These are phyloP conservation scores for Aspergillus sp. DNA, from an alignment of 2,329 filamentous ascomycete genomes.

Conservation along the genomic window DNA sequence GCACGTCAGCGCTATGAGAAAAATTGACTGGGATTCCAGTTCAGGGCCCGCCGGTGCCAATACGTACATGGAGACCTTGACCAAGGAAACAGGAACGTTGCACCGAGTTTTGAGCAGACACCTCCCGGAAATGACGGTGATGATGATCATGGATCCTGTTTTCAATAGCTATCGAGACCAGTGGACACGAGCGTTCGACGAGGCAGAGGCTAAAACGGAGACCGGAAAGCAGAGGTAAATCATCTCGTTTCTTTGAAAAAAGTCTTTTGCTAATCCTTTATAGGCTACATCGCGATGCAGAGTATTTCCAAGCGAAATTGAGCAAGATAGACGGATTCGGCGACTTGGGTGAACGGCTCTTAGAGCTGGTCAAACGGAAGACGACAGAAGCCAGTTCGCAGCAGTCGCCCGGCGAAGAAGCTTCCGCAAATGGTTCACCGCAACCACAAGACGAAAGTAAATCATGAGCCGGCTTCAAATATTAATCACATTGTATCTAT, in stretches of 20 bases:
- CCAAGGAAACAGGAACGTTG: slow-evolving; percentile 80
- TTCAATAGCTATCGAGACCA: slow-evolving; percentile 80
- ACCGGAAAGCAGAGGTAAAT: slow-evolving; percentile 70
- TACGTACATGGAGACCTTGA: slow-evolving; percentile 80
- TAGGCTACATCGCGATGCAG: slow-evolving; percentile 75
- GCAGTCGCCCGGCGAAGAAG: background rate
- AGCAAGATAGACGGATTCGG: slow-evolving; percentile 77
- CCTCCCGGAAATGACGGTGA: slow-evolving; percentile 72
- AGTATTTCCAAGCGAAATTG: slow-evolving; percentile 69
- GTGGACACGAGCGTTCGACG: slow-evolving; percentile 69
- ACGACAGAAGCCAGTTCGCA: slow-evolving; percentile 22
- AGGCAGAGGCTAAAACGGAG: slow-evolving; percentile 64
- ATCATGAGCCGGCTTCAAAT: background rate
- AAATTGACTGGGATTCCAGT: slow-evolving; percentile 69
- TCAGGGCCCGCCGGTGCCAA: slow-evolving; percentile 53
- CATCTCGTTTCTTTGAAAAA: too few relatives aligned
- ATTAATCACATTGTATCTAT: slow-evolving; percentile 10
- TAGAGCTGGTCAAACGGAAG: slow-evolving; percentile 49
- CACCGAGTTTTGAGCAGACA: slow-evolving; percentile 82
- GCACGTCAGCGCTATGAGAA: slow-evolving; percentile 73
- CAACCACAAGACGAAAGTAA: slow-evolving; percentile 3
- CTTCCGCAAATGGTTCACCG: slow-evolving; percentile 7
- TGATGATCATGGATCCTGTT: slow-evolving; percentile 82
- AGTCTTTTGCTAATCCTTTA: slow-evolving; percentile 13
- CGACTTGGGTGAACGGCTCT: slow-evolving; percentile 69